A percentile compares a stretch with the other conserved stretches of the same genome.
Evolutionary conservation across 495 filamentous ascomycete genomes (phyloP).

Genomic region (Penicillium nucicola): DNA sequence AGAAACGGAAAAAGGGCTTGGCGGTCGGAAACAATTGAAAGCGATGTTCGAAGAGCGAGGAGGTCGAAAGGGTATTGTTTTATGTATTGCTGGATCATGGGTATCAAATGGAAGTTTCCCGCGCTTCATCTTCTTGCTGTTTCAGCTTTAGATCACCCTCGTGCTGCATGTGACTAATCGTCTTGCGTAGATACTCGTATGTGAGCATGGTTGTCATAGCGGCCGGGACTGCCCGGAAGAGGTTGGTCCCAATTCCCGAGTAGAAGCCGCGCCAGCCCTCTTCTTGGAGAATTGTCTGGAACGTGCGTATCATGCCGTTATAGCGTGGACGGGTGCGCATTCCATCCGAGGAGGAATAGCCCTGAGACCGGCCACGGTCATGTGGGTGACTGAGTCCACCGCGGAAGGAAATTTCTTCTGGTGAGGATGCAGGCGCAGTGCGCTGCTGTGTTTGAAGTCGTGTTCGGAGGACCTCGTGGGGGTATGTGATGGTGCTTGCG

Average conservation of each 20-base stretch:
- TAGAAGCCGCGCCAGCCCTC: conserved; percentile 98
- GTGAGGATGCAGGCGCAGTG: conserved; percentile 37
- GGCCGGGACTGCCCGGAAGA: conserved; percentile 91
- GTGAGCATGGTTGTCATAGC: conserved; percentile 97
- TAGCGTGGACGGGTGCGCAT: conserved; percentile 68
- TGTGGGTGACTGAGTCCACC: conserved; percentile 52
- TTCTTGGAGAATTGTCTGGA: conserved; percentile 77
- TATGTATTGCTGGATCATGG: not conserved
- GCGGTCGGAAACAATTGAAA: not conserved
- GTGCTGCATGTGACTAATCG: conserved; percentile 46
- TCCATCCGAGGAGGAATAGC: conserved; percentile 53
- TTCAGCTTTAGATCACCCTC: conserved; percentile 42
- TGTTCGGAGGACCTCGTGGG: conserved; percentile 92
- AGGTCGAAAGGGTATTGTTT: not conserved
- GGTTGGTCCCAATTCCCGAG: conserved; percentile 95
- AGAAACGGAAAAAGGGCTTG: not conserved
- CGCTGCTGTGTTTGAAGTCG: conserved; percentile 84
- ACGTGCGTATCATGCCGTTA: conserved; percentile 75
- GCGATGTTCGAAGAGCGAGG: conserved; percentile 1
- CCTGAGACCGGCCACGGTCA: conserved; percentile 41
- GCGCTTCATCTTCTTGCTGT: conserved; percentile 19
- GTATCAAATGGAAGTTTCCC: conserved; percentile 19
- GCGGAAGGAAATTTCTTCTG: conserved; percentile 60
- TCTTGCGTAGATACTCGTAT: conserved; percentile 80
- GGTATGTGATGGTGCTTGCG: conserved; percentile 93